Base-by-base conservation (phyloP, 2,329 filamentous ascomycete genomes). In the Diaporthe capsici region DNA sequence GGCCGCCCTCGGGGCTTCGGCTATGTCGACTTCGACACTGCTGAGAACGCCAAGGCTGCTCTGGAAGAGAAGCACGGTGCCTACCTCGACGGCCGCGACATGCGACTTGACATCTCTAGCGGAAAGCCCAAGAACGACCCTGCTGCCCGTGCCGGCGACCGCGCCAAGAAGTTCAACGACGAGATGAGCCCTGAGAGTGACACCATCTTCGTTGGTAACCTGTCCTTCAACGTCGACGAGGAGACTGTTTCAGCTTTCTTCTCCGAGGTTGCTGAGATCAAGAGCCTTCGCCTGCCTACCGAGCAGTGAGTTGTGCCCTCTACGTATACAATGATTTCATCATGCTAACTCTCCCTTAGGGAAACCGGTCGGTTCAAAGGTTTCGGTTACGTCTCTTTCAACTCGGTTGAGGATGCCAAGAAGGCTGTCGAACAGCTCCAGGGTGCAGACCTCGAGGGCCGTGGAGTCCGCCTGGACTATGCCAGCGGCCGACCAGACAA, bases 1-100 rank as follows among this genome's bases (percentile, higher is more conserved):
- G 94, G 94, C 81, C 93, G 95, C 82, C 96, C 95, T 85, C 95
- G 95, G 87, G 96, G 95, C 79, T 98, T 97, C 85, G 96, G 96
- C 77, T 98, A 98, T 84, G 94, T 98, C 81, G 95, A 98, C 88
- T 98, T 96, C 85, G 88, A 89, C 82, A 91, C 88, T 79, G 85
- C 89, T 76, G 92, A 90, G 76, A 78, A 78, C 44, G 82, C 83
- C 68, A 76, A 84, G 82, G 82, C 82, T 73, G 83, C 88, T 22
- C 84, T 85, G 76, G 83, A 83, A 42, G 83, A 81, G 76, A 84
- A 84, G 82, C 81, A 80, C 75, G 84, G 83, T 75, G 80, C 79
- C 73, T 81, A 79, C 76, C 79, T 85, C 44, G 82, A 84, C 71
- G 83, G 82, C 72, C 83, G 83, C 47, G 83, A 84, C 77, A 80